phyloP scores from a whole-genome alignment of 2,329 filamentous ascomycete genomes.

The Cytospora piceae region DNA sequence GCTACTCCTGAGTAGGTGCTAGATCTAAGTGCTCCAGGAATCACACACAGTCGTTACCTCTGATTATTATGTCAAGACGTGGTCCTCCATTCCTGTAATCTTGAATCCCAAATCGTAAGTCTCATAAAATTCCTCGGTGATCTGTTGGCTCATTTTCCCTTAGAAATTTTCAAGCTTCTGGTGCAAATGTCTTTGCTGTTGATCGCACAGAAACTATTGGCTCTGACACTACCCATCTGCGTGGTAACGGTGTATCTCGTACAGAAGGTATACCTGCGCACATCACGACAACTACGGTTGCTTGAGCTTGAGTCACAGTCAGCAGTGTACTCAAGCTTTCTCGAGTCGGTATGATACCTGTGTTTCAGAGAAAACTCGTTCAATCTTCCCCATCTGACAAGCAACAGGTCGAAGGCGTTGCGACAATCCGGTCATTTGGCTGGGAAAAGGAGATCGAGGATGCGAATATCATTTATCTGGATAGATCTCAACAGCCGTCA shows the following conservation, averaged over 20 bases:
- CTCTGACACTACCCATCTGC: constrained; percentile 49
- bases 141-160: neutral
- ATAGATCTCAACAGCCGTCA: constrained; percentile 52
- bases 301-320: constrained; percentile 59
- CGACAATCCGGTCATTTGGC: constrained; percentile 52
- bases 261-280: constrained; percentile 56
- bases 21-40: too few relatives aligned
- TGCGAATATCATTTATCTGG: constrained; percentile 39
- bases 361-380: neutral
- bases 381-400: neutral
- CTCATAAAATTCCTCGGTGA: neutral
- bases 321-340: constrained; percentile 46
- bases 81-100: too few relatives aligned
- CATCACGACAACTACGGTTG: constrained; percentile 58
- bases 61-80: too few relatives aligned
- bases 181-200: constrained; percentile 51
- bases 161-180: constrained; percentile 45
- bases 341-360: constrained; percentile 41
- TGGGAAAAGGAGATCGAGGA: constrained; percentile 41
- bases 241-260: constrained; percentile 47
- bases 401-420: constrained; percentile 42
- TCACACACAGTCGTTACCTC: too few relatives aligned
- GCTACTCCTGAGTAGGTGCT: too few relatives aligned
- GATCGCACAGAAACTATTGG: constrained; percentile 49
- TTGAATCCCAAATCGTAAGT: constrained; percentile 44